phyloP scores from a whole-genome alignment of 148 eudicot species.

The Camellia granthamiana region DNA sequence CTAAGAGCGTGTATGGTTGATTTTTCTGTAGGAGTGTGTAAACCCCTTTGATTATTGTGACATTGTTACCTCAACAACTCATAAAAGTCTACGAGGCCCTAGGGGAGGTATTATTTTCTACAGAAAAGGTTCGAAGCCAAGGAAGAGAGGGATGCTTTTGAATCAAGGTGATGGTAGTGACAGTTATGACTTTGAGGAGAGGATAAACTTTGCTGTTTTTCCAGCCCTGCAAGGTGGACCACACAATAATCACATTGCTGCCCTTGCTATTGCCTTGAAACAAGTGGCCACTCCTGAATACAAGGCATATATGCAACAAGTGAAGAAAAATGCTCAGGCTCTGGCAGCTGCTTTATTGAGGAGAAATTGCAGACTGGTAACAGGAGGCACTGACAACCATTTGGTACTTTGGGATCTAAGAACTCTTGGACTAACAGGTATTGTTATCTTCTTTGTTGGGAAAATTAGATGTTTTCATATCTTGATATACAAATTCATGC shows the following conservation, averaged over 20 bases:
- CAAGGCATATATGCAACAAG: slow-evolving; percentile 89
- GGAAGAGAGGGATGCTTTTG: slow-evolving; percentile 56
- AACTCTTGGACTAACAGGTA: slow-evolving; percentile 78
- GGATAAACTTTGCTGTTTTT: slow-evolving; percentile 91
- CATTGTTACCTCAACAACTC: slow-evolving; percentile 91
- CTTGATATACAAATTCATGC: neutral
- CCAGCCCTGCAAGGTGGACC: slow-evolving; percentile 99
- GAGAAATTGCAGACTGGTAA: slow-evolving; percentile 71
- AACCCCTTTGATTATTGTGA: slow-evolving; percentile 93
- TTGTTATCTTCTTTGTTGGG: slow-evolving; percentile 8
- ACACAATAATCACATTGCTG: slow-evolving; percentile 94
- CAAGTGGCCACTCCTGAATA: slow-evolving; percentile 84
- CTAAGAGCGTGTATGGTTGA: neutral
- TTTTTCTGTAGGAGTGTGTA: slow-evolving; percentile 60
- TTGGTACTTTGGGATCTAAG: slow-evolving; percentile 93
- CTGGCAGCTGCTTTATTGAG: slow-evolving; percentile 62
- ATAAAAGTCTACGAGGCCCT: slow-evolving; percentile 96
- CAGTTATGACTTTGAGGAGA: slow-evolving; percentile 85
- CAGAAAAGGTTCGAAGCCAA: slow-evolving; percentile 75
- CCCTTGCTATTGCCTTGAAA: slow-evolving; percentile 92
- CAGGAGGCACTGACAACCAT: slow-evolving; percentile 99
- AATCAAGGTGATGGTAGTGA: slow-evolving; percentile 68
- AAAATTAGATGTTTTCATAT: neutral
- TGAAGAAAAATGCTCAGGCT: slow-evolving; percentile 84
- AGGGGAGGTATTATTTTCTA: slow-evolving; percentile 95